A percentile compares a stretch with the other conserved stretches of the same genome.
phyloP scores from a whole-genome alignment of 1,284 basidiomycete genomes.

The Malassezia japonica region DNA sequence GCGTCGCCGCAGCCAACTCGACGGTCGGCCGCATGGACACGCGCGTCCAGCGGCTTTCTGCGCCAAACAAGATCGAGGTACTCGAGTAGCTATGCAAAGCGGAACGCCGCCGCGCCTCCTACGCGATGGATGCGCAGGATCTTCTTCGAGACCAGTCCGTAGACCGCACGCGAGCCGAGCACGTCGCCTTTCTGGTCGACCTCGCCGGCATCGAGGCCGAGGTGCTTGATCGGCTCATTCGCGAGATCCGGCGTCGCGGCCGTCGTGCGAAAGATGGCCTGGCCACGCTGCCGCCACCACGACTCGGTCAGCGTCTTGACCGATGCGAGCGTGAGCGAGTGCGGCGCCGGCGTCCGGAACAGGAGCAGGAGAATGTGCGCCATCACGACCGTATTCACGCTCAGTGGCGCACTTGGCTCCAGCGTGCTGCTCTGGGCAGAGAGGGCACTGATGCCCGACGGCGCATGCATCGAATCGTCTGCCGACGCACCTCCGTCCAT shows the following conservation, averaged over 20 bases:
- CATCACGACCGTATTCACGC: constrained; percentile 25
- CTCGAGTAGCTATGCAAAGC: constrained; percentile 14
- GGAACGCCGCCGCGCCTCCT: constrained; percentile 12
- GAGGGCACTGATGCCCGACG: background rate
- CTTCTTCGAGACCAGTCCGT: constrained; percentile 41
- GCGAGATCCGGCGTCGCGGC: background rate
- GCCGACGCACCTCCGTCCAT: constrained; percentile 17
- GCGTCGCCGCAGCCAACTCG: constrained; percentile 2
- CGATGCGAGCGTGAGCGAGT: constrained; percentile 30
- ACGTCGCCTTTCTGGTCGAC: constrained; percentile 21
- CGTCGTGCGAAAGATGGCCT: constrained; percentile 7
- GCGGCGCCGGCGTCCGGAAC: constrained; percentile 22
- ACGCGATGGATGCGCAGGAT: constrained; percentile 23
- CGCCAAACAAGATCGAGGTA: background rate
- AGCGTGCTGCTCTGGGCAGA: background rate
- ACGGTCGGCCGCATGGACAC: constrained; percentile 2
- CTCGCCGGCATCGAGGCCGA: constrained; percentile 24
- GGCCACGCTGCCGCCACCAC: constrained; percentile 32
- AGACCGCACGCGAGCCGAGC: constrained; percentile 38
- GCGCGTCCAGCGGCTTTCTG: background rate
- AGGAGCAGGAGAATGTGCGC: constrained; percentile 37
- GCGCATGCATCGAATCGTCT: background rate
- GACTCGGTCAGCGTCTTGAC: constrained; percentile 26
- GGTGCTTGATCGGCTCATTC: constrained; percentile 10
- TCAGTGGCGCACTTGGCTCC: constrained; percentile 14